phyloP scores from a whole-genome alignment of 1,139 yeast genomes.

The Wickerhamomyces sp. region DNA sequence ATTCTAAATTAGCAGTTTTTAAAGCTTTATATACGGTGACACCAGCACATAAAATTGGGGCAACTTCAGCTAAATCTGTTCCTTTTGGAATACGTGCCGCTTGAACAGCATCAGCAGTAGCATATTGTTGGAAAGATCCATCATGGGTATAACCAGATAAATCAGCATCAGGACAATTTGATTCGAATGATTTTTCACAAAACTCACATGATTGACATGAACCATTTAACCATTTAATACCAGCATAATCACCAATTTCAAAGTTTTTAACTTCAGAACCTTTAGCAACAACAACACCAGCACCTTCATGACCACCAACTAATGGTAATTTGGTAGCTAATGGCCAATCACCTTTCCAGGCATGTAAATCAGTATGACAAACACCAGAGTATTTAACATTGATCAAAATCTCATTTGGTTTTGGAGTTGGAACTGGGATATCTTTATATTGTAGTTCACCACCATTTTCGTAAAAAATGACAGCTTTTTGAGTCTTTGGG shows the following conservation, averaged over 20 bases:
- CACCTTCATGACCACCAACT: conserved; percentile 71
- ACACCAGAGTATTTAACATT: conserved; percentile 74
- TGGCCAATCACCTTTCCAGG: conserved; percentile 83
- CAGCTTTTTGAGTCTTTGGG: conserved; percentile 68
- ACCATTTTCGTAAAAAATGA: conserved; percentile 62
- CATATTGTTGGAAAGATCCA: conserved; percentile 63
- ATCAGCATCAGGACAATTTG: conserved; percentile 55
- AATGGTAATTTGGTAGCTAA: conserved; percentile 60
- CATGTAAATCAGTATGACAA: conserved; percentile 76
- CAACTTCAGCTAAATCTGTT: conserved; percentile 49
- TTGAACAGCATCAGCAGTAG: conserved; percentile 61
- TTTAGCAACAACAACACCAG: conserved; percentile 56
- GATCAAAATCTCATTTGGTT: conserved; percentile 60
- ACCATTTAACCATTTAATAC: conserved; percentile 61
- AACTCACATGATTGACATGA: conserved; percentile 55
- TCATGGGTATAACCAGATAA: conserved; percentile 64
- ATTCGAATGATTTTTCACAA: conserved; percentile 49
- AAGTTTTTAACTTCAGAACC: conserved; percentile 55
- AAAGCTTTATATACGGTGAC: conserved; percentile 63
- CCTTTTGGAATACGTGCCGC: conserved; percentile 55
- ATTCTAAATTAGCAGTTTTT: conserved; percentile 47
- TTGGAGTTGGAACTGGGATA: conserved; percentile 64
- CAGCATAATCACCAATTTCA: conserved; percentile 57
- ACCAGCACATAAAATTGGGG: conserved; percentile 65
- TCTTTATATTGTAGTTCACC: conserved; percentile 62